A percentile compares a stretch with the other conserved stretches of the same genome.
phyloP scores from a whole-genome alignment of 2,329 filamentous ascomycete species.

The Colletotrichum sp. region DNA sequence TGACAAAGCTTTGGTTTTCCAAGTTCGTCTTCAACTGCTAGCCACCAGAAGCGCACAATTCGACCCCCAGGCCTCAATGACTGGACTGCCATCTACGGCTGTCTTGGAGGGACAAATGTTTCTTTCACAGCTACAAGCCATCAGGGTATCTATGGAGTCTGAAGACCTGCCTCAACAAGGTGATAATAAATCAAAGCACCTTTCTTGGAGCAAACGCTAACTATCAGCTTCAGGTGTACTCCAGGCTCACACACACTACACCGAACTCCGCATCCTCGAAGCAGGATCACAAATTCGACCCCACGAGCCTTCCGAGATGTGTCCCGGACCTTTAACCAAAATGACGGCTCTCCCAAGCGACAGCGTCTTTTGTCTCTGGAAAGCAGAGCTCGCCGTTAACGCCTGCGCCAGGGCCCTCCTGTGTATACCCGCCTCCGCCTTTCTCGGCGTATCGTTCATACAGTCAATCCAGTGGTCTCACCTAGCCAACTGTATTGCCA shows the following conservation, averaged over 20 bases:
- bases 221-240: not conserved
- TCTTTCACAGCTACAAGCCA: not conserved
- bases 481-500: not conserved
- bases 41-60: not conserved
- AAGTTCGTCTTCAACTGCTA: not conserved
- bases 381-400: not conserved
- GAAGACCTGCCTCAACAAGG: not conserved
- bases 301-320: not conserved
- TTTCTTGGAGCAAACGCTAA: accelerated
- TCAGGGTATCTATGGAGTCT: not conserved
- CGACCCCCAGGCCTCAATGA: not conserved
- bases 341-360: not conserved
- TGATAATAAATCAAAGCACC: accelerated
- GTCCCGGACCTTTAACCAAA: not conserved
- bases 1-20: not conserved
- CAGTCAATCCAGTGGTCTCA: not conserved
- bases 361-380: not conserved
- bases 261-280: not conserved
- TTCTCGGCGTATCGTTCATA: not conserved
- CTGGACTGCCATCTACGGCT: not conserved
- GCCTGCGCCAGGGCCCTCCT: not conserved
- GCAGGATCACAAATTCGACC: not conserved
- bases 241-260: not conserved
- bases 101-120: not conserved
- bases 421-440: not conserved